Evolutionary conservation across 345 rosid genomes (phyloP).

Genomic region (Euphorbia peplus): DNA sequence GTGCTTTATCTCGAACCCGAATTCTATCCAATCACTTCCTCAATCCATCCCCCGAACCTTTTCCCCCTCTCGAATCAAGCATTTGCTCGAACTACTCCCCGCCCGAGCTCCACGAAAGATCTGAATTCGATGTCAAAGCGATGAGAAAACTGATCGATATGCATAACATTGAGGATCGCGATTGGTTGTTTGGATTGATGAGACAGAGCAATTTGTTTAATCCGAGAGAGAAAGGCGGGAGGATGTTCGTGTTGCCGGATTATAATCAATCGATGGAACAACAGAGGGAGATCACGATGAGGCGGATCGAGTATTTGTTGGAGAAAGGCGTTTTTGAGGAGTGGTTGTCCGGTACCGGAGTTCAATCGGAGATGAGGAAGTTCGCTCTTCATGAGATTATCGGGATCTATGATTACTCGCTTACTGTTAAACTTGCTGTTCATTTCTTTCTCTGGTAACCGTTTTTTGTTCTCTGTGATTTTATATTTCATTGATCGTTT

Average conservation of each 20-base stretch:
- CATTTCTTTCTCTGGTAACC: conserved; percentile 83
- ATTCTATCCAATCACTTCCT: conserved; percentile 57
- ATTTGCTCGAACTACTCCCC: conserved; percentile 57
- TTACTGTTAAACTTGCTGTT: conserved; percentile 68
- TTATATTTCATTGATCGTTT: too few relatives aligned
- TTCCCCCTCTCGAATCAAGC: conserved; percentile 25
- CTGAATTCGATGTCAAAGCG: conserved; percentile 49
- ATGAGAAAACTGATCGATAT: conserved; percentile 70
- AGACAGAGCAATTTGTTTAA: conserved; percentile 66
- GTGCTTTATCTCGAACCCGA: conserved; percentile 47
- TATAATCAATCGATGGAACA: conserved; percentile 91
- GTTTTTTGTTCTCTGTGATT: too few relatives aligned
- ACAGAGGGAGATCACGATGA: conserved; percentile 83
- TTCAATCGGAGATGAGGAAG: conserved; percentile 57
- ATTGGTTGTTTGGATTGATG: conserved; percentile 72
- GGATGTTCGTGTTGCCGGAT: conserved; percentile 66
- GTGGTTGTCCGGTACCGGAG: conserved; percentile 64
- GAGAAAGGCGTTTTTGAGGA: conserved; percentile 67
- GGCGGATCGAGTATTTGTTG: conserved; percentile 49
- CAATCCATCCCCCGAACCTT: conserved; percentile 18
- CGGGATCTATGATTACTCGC: conserved; percentile 65
- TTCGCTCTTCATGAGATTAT: conserved; percentile 54
- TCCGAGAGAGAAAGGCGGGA: conserved; percentile 62
- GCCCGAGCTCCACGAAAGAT: conserved; percentile 57
- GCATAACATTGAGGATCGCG: conserved; percentile 65